Base-by-base conservation (phyloP, 1,284 basidiomycete genomes). In the Cryptococcus amylolentus region DNA sequence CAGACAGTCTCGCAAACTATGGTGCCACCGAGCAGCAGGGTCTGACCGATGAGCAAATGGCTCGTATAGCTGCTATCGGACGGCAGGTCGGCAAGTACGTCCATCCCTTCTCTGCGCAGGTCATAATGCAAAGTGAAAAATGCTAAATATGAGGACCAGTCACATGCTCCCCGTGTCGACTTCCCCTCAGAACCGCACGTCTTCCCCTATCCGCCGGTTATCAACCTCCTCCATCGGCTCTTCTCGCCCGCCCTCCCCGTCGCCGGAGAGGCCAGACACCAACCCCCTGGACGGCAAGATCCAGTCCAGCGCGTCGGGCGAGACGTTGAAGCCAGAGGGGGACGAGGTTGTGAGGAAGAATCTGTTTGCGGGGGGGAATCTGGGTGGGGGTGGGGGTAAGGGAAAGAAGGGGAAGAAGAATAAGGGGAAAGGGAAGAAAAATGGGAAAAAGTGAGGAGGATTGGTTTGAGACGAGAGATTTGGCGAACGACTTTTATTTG, bases 141-240 rank as follows among this genome's bases (percentile, higher is more conserved):
- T 26, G 42, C 27, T 49, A 16, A 16, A 38, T 18, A n/a, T 20
- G 20, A 13, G n/a, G 23, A 41, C 38, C 37, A 64, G 62, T 50
- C 60, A 64, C 37, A 64, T 64, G 62, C 57, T 64, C 14, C 57
- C 62, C 7, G 61, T 64, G 14, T 54, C 56, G 16, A 51, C 49
- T 16, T 47, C 49, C 20, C 38, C 54, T 12, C 26, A 44, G 43
- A 35, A 38, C 16, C 49, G 49, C 23, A 46, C 56, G 13, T 16
- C 41, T 40, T n/a, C 42, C 51, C 51, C 51, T 39, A 16, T 13
- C 31, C 43, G 28, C 31, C 18, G 40, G 28, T 39, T 39, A 2
- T 55, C 52, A 3, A 18, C 53, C 10, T 56, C 54, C 2, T 56
- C 57, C n/a, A 23, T 31, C 12, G 44, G 44, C 28, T 57, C 57